Evolutionary conservation across 1,139 yeast genomes (phyloP).

Genomic region (Fermentozyma sake): DNA sequence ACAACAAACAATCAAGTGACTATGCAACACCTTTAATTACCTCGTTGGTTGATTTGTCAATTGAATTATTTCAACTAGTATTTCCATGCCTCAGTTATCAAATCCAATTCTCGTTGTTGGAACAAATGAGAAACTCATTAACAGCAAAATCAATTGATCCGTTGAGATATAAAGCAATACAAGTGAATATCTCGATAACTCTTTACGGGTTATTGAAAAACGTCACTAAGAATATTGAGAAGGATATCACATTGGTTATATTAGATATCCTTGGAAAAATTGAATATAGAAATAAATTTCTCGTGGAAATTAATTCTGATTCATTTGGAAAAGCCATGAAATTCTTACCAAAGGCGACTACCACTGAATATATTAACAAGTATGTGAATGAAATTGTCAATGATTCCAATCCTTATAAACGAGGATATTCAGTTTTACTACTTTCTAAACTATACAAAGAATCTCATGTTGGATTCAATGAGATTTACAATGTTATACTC

Average conservation of each 20-base stretch:
- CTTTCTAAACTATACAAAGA: conserved; percentile 56
- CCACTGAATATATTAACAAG: conserved; percentile 47
- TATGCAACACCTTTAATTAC: conserved; percentile 37
- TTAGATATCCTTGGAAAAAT: conserved; percentile 55
- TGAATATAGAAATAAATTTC: conserved; percentile 29
- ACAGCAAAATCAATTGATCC: conserved; percentile 27
- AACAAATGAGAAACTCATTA: conserved; percentile 61
- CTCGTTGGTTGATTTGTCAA: conserved; percentile 68
- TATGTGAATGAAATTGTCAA: conserved; percentile 61
- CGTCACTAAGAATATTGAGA: conserved; percentile 27
- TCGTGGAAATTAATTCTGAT: conserved; percentile 57
- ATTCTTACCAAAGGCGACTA: conserved; percentile 29
- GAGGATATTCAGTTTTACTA: conserved; percentile 62
- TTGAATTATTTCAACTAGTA: conserved; percentile 67
- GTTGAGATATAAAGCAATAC: conserved; percentile 44
- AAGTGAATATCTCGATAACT: conserved; percentile 60
- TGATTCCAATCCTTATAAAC: conserved; percentile 49
- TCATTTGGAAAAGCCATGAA: conserved; percentile 60
- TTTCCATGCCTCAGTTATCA: conserved; percentile 75
- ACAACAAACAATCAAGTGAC: no score
- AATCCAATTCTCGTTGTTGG: conserved; percentile 81
- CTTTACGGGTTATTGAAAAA: conserved; percentile 52
- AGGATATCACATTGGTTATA: conserved; percentile 45
- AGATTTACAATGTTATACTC: conserved; percentile 52
- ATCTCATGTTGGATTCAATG: conserved; percentile 28